Base-by-base conservation (phyloP, 495 filamentous ascomycete genomes). In the Xylaria acuta region DNA sequence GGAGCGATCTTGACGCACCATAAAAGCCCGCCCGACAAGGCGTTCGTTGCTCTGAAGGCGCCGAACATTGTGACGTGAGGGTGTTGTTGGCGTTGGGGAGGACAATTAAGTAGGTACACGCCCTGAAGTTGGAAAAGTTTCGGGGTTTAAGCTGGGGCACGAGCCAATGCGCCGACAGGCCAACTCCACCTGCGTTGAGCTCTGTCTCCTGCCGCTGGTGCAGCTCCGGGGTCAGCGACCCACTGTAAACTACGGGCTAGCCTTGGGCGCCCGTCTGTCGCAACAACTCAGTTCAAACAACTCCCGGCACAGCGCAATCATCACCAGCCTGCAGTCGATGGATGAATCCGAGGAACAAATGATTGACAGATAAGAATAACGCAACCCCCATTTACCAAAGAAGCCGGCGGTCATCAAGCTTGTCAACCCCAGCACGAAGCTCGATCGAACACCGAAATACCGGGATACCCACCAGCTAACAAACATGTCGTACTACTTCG, bases 401-500 rank as follows among this genome's bases (percentile, higher is more conserved):
- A 34, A 65, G 25, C 25, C 5, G 9, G 16, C 49, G 36, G 16
- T 14, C 8, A 56, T n/a, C 5, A 0, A 18, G 1, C 18, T 41
- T 22, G 14, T 4, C 9, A 54, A 45, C 18, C 59, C 5, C 41
- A 11, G 41, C 38, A 27, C 68, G 8, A 69, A 69, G 27, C 38
- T 18, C 20, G 34, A 56, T 51, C 60, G 36, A 53, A 65, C 34
- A 20, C 32, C 59, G 18, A 27, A 41, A 41, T n/a, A 43, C 22
- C 30, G 51, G 20, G 22, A 22, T 3, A 30, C 5, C 20, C 22
- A 20, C 11, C 66, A 5, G 45, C n/a, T 14, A 43, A 43, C 38
- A 25, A 75, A 66, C 30, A 97, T 98, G 94, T 97, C 94, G 69
- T 98, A 97, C 88, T 97, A 97, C 85, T 98, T 98, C 82, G 91